Percentiles rank a stretch among this genome's conserved stretches.
These are phyloP conservation scores for Leccinellum rugosiceps DNA, from an alignment of 768 basidiomycete species.

Conservation along the genomic window DNA sequence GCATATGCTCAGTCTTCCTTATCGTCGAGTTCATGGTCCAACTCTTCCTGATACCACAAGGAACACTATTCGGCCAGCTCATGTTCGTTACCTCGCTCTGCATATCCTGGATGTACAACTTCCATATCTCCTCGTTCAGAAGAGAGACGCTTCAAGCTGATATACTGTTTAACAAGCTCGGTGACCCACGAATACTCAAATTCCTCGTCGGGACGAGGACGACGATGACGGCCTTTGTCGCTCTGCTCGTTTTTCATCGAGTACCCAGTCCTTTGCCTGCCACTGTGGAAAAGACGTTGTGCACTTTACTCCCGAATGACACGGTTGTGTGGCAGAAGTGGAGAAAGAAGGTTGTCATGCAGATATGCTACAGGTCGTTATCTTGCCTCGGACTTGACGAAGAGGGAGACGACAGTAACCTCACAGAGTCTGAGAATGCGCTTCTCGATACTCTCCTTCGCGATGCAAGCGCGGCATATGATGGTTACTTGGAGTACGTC, in stretches of 20 bases:
- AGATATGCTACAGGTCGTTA: slow-evolving; percentile 7
- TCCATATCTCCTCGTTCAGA: slow-evolving; percentile 31
- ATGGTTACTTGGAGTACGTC: background rate
- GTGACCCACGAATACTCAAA: slow-evolving; percentile 9
- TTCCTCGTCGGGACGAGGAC: slow-evolving; percentile 17
- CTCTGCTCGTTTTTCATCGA: slow-evolving; percentile 11
- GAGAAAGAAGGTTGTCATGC: slow-evolving; percentile 16
- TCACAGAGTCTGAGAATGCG: background rate
- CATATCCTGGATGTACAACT: slow-evolving; percentile 35
- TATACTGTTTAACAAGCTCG: slow-evolving; percentile 17
- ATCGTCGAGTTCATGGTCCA: slow-evolving; percentile 30
- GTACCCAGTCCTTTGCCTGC: background rate
- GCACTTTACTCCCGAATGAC: slow-evolving; percentile 18
- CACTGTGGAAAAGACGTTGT: slow-evolving; percentile 9
- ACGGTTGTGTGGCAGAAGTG: slow-evolving; percentile 20
- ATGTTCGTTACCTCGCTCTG: slow-evolving; percentile 33
- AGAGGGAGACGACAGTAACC: background rate
- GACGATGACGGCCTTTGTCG: slow-evolving; percentile 11
- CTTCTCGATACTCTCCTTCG: slow-evolving; percentile 16
- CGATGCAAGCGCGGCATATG: slow-evolving; percentile 16
- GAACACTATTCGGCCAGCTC: slow-evolving; percentile 32
- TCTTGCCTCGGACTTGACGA: slow-evolving; percentile 3
- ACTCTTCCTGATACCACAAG: slow-evolving; percentile 33
- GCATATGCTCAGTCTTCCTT: slow-evolving; percentile 27
- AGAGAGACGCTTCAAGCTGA: slow-evolving; percentile 19